These are phyloP conservation scores for Raddia guianensis DNA, from an alignment of 176 grass and related monocot species.

Conservation along the genomic window DNA sequence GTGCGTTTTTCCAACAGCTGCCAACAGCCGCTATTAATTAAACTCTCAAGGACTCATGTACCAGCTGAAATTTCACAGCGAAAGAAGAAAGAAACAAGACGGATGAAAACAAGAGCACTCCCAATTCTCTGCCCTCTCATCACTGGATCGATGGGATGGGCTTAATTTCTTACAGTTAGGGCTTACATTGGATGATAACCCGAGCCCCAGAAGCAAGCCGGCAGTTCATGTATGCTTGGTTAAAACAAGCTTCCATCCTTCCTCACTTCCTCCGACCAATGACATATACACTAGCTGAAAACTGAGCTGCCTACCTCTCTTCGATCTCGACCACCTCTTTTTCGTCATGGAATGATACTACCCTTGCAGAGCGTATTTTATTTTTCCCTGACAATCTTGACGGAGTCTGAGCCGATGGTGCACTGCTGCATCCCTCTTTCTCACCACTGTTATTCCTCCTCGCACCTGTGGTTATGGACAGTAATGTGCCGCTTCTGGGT, in stretches of 20 bases:
- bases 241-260: slow-evolving; percentile 35
- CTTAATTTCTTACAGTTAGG: slow-evolving; percentile 43
- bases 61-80: not conserved
- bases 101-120: not conserved
- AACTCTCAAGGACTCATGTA: not conserved
- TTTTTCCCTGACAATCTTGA: slow-evolving; percentile 48
- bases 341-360: slow-evolving; percentile 55
- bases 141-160: not conserved
- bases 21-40: not conserved
- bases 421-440: slow-evolving; percentile 19
- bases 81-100: not conserved
- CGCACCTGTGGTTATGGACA: slow-evolving; percentile 44
- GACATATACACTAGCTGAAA: not conserved
- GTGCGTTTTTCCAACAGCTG: not conserved
- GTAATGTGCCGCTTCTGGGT: slow-evolving; percentile 32
- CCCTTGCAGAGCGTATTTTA: slow-evolving; percentile 44
- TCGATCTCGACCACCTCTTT: slow-evolving; percentile 67
- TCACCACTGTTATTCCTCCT: slow-evolving; percentile 15
- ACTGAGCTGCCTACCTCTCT: slow-evolving; percentile 54
- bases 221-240: not conserved
- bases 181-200: slow-evolving; percentile 69
- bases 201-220: slow-evolving; percentile 84
- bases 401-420: slow-evolving; percentile 38
- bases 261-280: not conserved
- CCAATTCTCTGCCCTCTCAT: slow-evolving; percentile 37